Conservation (phyloP, 1,139 yeast genomes). For the Hanseniaspora sp. region DNA sequence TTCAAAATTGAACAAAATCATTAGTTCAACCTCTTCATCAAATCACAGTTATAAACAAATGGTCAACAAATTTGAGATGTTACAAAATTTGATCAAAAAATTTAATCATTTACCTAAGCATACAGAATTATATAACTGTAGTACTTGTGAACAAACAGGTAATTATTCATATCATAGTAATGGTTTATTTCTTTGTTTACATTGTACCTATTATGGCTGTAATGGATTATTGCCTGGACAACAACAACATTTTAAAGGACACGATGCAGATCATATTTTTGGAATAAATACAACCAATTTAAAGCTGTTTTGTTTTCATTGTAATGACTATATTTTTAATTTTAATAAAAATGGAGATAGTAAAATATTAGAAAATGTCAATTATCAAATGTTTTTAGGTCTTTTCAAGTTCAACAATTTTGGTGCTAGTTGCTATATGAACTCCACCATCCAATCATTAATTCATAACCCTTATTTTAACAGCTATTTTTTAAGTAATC, state of each 20-base stretch:
- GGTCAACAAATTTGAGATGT: constrained; percentile 14
- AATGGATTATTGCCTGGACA: constrained; percentile 26
- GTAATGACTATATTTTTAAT: constrained; percentile 62
- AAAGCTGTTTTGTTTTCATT: constrained; percentile 61
- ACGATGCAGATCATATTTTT: constrained; percentile 57
- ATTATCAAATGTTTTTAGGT: constrained; percentile 54
- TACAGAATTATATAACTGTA: constrained; percentile 8
- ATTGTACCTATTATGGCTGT: constrained; percentile 79
- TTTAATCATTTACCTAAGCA: constrained; percentile 6
- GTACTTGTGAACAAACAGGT: constrained; percentile 8
- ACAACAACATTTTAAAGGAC: constrained; percentile 48
- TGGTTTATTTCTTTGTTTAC: constrained; percentile 51
- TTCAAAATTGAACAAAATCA: constrained; percentile 5
- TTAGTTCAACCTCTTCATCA: neutral
- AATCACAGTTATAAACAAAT: constrained; percentile 10
- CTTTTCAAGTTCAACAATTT: constrained; percentile 78
- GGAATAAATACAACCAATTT: constrained; percentile 44
- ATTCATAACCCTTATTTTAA: constrained; percentile 81
- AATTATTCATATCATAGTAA: constrained; percentile 9
- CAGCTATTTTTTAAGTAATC: constrained; percentile 48
- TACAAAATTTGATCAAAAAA: constrained; percentile 12
- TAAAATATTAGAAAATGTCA: constrained; percentile 25
- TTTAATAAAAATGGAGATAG: constrained; percentile 22
- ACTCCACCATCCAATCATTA: constrained; percentile 73
- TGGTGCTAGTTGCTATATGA: constrained; percentile 96